Percentiles rank a stretch among this genome's conserved stretches.
Conservation (phyloP, 495 filamentous ascomycete species). For the Extremus antarcticus region DNA sequence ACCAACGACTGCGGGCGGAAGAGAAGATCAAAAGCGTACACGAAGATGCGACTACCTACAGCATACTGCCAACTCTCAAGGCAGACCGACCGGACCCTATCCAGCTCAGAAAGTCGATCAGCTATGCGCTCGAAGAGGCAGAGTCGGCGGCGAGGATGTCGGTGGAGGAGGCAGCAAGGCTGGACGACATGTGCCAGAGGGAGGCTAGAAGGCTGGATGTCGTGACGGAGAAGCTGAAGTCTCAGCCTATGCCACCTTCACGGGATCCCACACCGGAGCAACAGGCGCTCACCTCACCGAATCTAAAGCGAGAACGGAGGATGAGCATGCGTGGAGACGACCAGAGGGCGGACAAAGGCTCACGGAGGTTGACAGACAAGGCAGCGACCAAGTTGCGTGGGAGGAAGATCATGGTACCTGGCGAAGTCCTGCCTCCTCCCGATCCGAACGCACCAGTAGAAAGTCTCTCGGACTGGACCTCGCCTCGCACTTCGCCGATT, state of each 20-base stretch:
- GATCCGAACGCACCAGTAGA: conserved; percentile 33
- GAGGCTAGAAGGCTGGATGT: conserved; percentile 65
- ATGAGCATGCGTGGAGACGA: conserved; percentile 32
- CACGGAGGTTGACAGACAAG: conserved; percentile 11
- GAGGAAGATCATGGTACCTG: conserved; percentile 37
- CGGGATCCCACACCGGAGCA: conserved; percentile 51
- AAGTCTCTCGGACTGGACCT: conserved; percentile 29
- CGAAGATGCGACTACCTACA: conserved; percentile 62
- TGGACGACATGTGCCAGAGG: conserved; percentile 66
- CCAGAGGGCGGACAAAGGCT: conserved; percentile 20
- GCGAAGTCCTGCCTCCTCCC: conserved; percentile 37
- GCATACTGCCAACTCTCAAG: conserved; percentile 49
- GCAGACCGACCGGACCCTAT: conserved; percentile 44
- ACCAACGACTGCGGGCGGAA: conserved; percentile 27
- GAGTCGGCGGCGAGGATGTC: conserved; percentile 65
- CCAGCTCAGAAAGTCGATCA: conserved; percentile 63
- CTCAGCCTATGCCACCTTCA: conserved; percentile 61
- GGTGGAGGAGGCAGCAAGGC: conserved; percentile 70
- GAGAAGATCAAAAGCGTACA: conserved; percentile 61
- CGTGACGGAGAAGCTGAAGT: conserved; percentile 72
- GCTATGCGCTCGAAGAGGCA: conserved; percentile 58
- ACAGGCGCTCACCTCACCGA: conserved; percentile 34
- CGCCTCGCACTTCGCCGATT: conserved; percentile 18
- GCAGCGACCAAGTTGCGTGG: conserved; percentile 33
- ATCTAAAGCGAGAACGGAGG: conserved; percentile 28